Evolutionary conservation across 2,329 filamentous ascomycete species (phyloP), one percentile per base, ranked within the genome.

Genomic region (Claviceps monticola): DNA sequence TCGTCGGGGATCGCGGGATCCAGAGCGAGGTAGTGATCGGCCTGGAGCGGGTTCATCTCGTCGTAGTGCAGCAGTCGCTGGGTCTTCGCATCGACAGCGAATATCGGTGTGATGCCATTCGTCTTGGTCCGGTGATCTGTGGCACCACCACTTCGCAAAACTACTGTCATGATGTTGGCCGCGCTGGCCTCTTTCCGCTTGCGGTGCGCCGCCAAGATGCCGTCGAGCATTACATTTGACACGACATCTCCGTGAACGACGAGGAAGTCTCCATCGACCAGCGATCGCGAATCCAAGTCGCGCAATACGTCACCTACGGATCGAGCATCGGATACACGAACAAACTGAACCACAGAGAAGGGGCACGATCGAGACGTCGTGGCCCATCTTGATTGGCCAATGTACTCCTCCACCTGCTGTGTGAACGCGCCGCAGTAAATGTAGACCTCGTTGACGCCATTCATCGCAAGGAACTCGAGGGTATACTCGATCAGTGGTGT

Each of bases 121-220:
- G 81, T 76, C 66, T 91, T 91, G 29, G 88, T 89, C 51, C 87
- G 76, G 68, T 95, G 88, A 47, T 74, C 74, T 8, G 68, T 68
- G 6, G 76, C 71, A 46, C 87, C 88, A 8, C 83, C 86, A 64
- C 90, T 84, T 46, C 88, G 79, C 54, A 97, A 71, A 13, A 98
- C 80, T 76, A 96, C 86, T 3, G 93, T 98, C 93, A 98, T 97
- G 68, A 96, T 95, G 39, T 91, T 89, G 64, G 95, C 91, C 61
- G 93, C 91, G 70, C 94, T 88, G 51, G 83, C 82, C 62, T 84
- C 79, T 54, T 89, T 81, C 54, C 93, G 83, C 51, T 83, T 83
- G 55, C 87, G 82, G 66, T 98, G 93, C 50, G 81, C 82, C 3
- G 82, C 80, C 49, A 98, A 71, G 8, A 86, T 85, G 47, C 74